Evolutionary conservation across 176 grass and related monocot genomes (phyloP).

Genomic region (Bonia amplexicaulis): DNA sequence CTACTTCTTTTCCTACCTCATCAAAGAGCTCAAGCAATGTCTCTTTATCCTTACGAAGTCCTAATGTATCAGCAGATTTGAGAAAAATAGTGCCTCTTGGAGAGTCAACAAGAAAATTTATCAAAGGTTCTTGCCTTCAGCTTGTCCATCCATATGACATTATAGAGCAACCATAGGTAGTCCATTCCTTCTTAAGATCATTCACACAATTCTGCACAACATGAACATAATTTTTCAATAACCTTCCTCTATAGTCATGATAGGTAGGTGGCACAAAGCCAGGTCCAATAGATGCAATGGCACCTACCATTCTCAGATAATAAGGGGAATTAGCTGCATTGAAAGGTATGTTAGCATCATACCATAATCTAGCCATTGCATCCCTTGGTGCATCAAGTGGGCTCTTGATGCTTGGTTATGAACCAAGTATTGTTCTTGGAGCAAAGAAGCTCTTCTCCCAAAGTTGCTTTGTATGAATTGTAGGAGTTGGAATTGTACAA

Average conservation of each 20-base stretch:
- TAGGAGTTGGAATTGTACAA: not conserved
- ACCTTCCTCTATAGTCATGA: slow-evolving; percentile 32
- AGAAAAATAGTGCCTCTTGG: slow-evolving; percentile 41
- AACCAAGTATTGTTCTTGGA: not conserved
- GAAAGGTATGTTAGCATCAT: slow-evolving; percentile 35
- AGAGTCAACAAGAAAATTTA: slow-evolving; percentile 51
- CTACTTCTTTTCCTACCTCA: slow-evolving; percentile 41
- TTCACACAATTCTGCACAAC: slow-evolving; percentile 20
- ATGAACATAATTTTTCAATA: slow-evolving; percentile 24
- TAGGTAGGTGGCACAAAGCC: slow-evolving; percentile 35
- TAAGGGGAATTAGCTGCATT: slow-evolving; percentile 38
- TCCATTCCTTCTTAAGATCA: slow-evolving; percentile 41
- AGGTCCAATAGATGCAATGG: slow-evolving; percentile 29
- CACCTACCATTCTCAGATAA: slow-evolving; percentile 35
- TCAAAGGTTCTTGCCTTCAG: not conserved
- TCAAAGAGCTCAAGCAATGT: slow-evolving; percentile 40
- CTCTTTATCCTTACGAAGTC: slow-evolving; percentile 15
- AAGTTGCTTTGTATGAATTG: slow-evolving; percentile 9
- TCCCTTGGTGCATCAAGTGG: not conserved
- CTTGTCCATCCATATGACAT: slow-evolving; percentile 28
- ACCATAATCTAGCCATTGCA: slow-evolving; percentile 39
- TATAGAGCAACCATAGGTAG: slow-evolving; percentile 30
- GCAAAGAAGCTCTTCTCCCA: slow-evolving; percentile 8
- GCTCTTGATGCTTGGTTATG: slow-evolving; percentile 12
- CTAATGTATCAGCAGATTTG: slow-evolving; percentile 34